These are phyloP conservation scores for Leccinellum luteum DNA, from an alignment of 768 basidiomycete species.

Conservation along the genomic window DNA sequence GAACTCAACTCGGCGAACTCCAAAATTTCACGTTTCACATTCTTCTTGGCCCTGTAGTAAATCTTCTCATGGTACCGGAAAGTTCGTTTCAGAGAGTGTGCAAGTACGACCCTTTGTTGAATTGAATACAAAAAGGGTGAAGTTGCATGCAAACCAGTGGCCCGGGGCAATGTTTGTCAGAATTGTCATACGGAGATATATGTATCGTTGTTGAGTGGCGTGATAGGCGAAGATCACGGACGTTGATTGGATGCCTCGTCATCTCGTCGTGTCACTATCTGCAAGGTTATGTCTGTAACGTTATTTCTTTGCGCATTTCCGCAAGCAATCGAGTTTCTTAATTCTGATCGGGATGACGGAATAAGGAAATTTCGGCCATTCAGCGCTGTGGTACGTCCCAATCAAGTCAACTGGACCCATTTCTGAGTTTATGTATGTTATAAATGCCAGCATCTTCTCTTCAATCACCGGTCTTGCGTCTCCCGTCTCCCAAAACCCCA, in stretches of 20 bases:
- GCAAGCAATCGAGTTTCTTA: not conserved
- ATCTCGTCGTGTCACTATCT: not conserved
- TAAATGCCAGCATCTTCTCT: not conserved
- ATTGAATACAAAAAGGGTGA: not conserved
- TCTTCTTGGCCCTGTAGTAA: not conserved
- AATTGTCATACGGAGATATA: not conserved
- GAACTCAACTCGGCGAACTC: not conserved
- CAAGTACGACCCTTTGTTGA: not conserved
- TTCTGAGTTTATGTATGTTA: not conserved
- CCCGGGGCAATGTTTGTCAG: not conserved
- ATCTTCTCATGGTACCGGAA: not conserved
- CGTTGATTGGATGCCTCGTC: constrained; percentile 10
- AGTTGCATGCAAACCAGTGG: not conserved
- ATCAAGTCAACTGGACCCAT: not conserved
- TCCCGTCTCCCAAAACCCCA: constrained; percentile 23
- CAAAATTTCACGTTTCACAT: not conserved
- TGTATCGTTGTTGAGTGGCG: constrained; percentile 8
- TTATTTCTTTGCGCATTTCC: not conserved
- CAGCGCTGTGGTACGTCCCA: not conserved
- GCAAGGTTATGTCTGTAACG: not conserved
- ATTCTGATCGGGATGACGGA: not conserved
- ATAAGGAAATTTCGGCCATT: not conserved
- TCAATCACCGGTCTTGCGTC: not conserved
- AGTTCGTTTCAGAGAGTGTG: not conserved
- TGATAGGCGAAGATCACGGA: constrained; percentile 22